Percentiles rank a stretch among this genome's conserved stretches.
Conservation (phyloP, 2,329 filamentous ascomycete genomes). For the Sporothrix variecibatus region DNA sequence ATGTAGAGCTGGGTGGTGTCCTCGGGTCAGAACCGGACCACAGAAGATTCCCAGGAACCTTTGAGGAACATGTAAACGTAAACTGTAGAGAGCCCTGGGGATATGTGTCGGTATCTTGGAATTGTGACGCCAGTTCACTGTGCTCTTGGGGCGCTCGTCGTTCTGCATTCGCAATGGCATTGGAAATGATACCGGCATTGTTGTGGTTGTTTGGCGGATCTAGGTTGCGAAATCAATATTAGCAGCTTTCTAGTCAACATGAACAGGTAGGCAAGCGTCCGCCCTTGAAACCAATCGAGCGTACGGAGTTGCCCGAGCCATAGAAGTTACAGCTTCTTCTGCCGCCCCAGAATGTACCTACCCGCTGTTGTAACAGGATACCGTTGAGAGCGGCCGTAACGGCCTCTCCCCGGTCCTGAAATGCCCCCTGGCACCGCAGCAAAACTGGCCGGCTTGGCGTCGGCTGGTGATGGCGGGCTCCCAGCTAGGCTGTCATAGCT, state of each 20-base stretch:
- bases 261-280: background rate
- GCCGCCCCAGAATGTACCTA: constrained; percentile 56
- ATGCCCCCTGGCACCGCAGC: constrained; percentile 67
- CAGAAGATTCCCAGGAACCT: constrained; percentile 82
- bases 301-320: constrained; percentile 19
- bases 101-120: constrained; percentile 53
- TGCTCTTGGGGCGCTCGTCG: constrained; percentile 73
- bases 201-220: constrained; percentile 45
- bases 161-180: constrained; percentile 85
- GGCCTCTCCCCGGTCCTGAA: constrained; percentile 80
- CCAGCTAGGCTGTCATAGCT: constrained; percentile 22
- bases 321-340: constrained; percentile 49
- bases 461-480: constrained; percentile 32
- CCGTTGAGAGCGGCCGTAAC: constrained; percentile 66
- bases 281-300: constrained; percentile 30
- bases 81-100: constrained; percentile 82
- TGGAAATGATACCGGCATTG: constrained; percentile 79
- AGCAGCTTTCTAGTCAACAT: background rate
- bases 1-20: constrained; percentile 2
- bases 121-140: constrained; percentile 72
- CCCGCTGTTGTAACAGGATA: constrained; percentile 52
- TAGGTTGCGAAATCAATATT: constrained; percentile 1
- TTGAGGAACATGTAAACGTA: constrained; percentile 93
- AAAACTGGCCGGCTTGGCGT: constrained; percentile 52
- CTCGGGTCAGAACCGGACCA: constrained; percentile 41